Evolutionary conservation across 1,139 yeast genomes (phyloP), one percentile per base, ranked within the genome.

Genomic region (Yamadazyma atlantica): DNA sequence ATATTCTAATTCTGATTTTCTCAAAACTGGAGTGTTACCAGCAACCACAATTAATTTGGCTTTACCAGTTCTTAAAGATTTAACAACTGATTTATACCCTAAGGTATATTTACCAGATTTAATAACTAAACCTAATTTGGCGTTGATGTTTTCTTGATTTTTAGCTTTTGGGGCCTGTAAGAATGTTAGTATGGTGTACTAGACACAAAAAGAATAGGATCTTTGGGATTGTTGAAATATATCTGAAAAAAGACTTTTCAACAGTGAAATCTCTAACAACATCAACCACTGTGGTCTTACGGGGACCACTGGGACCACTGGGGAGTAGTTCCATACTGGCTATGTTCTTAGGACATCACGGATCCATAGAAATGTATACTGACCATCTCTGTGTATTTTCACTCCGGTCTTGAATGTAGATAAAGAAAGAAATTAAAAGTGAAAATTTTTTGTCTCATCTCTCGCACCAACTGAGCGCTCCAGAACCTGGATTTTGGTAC

Each of bases 1-100:
- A 85, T 92, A 92, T 84, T 94, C 98, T 75, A 92, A 85, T 83
- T 92, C 99, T 60, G 97, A 89, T 82, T 92, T 92, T 85, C 98
- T 90, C 75, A 92, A 87, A 66, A 92, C 96, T 78, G 98, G 98
- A 67, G 98, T 90, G 95, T 92, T 92, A 73, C 96, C 95, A 63
- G 99, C 96, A 67, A 92, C 83, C 80, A 92, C 85, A 69, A 92
- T 81, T 75, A 92, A 85, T 87, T 94, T 92, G 63, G 98, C 96
- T 85, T 90, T 92, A 70, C 96, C 97, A 73, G 87, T 88, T 82
- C 99, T 90, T 75, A 92, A 82, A 62, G 97, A 78, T 87, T 94
- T 92, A 75, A 92, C 85, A 73, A 95, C 94, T 60, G 97, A 88
- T 82, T 92, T 92, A 96, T 89, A 94, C 70, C 99, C 99, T 65